phyloP scores from a whole-genome alignment of 108 stramenopile genomes.

The Aurantiochytrium sp. region DNA sequence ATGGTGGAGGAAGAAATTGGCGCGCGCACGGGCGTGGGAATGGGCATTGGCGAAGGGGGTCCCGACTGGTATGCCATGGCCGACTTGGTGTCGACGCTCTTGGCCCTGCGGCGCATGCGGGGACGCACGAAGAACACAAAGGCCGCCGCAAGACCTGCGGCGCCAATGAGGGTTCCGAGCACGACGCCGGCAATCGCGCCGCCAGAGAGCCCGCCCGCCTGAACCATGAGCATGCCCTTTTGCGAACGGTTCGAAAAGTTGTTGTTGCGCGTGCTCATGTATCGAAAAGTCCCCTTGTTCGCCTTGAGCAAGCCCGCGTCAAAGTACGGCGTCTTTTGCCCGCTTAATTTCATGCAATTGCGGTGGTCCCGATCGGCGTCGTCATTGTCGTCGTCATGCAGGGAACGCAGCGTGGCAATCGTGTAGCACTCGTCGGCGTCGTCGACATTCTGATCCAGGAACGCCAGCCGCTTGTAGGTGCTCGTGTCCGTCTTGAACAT shows the following conservation, averaged over 20 bases:
- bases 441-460: constrained; percentile 43
- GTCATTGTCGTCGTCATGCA: constrained; percentile 41
- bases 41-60: too few relatives aligned
- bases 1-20: too few relatives aligned
- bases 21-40: too few relatives aligned
- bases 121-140: background rate
- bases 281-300: constrained; percentile 35
- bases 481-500: background rate
- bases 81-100: too few relatives aligned
- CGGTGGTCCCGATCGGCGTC: constrained; percentile 45
- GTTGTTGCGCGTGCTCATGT: constrained; percentile 50
- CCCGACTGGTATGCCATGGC: too few relatives aligned
- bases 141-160: background rate
- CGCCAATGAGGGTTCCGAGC: background rate
- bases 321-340: constrained; percentile 46
- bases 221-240: constrained; percentile 5
- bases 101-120: background rate
- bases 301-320: constrained; percentile 42
- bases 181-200: background rate
- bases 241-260: constrained; percentile 52
- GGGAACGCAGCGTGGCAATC: constrained; percentile 39
- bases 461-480: constrained; percentile 21
- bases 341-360: constrained; percentile 56
- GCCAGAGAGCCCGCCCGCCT: background rate
- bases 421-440: background rate